phyloP scores from a whole-genome alignment of 306 rosid genomes.

The Gastrolobium bilobum region DNA sequence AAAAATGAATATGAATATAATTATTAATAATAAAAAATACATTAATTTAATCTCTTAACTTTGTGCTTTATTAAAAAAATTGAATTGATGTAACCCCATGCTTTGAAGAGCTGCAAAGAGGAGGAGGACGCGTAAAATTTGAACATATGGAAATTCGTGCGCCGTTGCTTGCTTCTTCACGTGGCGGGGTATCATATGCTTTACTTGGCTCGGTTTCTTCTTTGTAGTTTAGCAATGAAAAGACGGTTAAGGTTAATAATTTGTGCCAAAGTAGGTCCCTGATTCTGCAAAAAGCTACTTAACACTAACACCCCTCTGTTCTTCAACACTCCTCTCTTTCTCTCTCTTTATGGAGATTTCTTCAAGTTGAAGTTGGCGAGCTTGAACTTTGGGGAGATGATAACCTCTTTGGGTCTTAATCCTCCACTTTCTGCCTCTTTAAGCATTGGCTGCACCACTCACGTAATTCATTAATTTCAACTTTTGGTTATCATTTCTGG shows the following conservation, averaged over 20 bases:
- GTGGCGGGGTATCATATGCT: conserved; percentile 58
- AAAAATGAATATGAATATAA: too few species aligned
- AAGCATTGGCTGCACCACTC: conserved; percentile 6
- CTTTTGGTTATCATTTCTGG: neutral
- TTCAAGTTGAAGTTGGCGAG: neutral
- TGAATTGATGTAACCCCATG: too few species aligned
- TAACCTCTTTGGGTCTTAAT: conserved; percentile 44
- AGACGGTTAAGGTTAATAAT: conserved; percentile 7
- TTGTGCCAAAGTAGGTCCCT: conserved; percentile 48
- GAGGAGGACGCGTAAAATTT: neutral
- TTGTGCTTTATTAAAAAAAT: too few species aligned
- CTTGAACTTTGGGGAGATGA: conserved; percentile 48
- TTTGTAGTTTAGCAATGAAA: conserved; percentile 30
- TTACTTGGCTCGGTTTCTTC: conserved; percentile 32
- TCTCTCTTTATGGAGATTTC: neutral
- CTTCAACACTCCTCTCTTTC: neutral
- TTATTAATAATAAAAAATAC: too few species aligned
- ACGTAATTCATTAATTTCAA: conserved; percentile 29
- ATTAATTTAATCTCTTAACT: too few species aligned
- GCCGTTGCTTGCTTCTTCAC: conserved; percentile 45
- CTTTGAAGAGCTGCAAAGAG: neutral
- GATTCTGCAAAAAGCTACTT: conserved; percentile 4
- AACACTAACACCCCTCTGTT: neutral
- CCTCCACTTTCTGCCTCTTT: conserved; percentile 48
- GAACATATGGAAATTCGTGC: conserved; percentile 40